Conservation (phyloP, 2,329 filamentous ascomycete species). For the Didymella pinodella region DNA sequence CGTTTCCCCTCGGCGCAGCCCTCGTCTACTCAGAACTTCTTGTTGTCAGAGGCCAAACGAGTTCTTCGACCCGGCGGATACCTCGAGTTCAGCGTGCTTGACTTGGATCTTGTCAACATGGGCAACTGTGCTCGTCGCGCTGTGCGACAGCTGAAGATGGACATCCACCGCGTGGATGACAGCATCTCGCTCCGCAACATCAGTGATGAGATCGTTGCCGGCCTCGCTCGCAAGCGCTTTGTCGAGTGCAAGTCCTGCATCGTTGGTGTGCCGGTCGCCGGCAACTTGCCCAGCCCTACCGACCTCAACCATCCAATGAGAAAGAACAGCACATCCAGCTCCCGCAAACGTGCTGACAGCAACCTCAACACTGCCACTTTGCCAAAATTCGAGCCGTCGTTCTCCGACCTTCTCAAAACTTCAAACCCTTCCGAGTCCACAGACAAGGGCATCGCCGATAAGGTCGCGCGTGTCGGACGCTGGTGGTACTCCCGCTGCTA, state of each 20-base stretch:
- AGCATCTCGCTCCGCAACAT: conserved; percentile 66
- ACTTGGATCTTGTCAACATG: conserved; percentile 84
- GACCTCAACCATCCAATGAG: conserved; percentile 34
- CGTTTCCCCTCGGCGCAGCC: conserved; percentile 77
- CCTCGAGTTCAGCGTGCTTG: conserved; percentile 79
- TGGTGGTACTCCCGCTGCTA: conserved; percentile 99
- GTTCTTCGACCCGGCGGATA: conserved; percentile 80
- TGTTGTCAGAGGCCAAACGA: conserved; percentile 77
- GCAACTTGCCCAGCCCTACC: conserved; percentile 51
- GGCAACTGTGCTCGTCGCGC: conserved; percentile 73
- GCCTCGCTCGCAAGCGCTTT: conserved; percentile 75
- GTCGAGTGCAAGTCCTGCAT: conserved; percentile 76
- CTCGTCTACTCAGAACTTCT: conserved; percentile 72
- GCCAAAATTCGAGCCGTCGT: conserved; percentile 46
- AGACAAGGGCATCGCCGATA: conserved; percentile 88
- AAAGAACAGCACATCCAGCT: conserved; percentile 43
- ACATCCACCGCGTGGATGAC: conserved; percentile 68
- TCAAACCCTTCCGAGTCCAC: conserved; percentile 53
- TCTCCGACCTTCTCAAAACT: conserved; percentile 48
- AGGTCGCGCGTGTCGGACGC: conserved; percentile 87
- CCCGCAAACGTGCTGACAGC: conserved; percentile 22
- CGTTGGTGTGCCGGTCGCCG: conserved; percentile 76
- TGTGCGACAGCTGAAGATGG: conserved; percentile 75
- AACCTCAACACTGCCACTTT: conserved; percentile 24
- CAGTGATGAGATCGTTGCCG: conserved; percentile 66